These are phyloP conservation scores for Theileria luwenshuni DNA, from an alignment of 169 alveolate species.

Conservation along the genomic window DNA sequence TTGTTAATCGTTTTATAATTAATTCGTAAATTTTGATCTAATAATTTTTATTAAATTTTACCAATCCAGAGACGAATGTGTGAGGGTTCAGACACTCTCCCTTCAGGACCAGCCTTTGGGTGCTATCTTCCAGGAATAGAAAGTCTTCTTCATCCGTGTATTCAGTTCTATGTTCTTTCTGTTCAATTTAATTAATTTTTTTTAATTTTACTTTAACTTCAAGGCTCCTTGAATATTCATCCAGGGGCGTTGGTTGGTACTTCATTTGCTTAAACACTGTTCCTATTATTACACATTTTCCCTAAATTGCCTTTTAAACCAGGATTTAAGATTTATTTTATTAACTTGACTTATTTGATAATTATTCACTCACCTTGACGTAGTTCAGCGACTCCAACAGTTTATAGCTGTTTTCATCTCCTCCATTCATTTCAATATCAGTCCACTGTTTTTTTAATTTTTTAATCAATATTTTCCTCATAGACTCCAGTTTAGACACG, in stretches of 20 bases:
- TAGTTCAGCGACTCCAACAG: conserved; percentile 46
- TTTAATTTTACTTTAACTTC: conserved; percentile 25
- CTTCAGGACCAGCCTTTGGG: conserved; percentile 37
- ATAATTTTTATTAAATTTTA: conserved; percentile 11
- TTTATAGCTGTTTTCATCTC: conserved; percentile 25
- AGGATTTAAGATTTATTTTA: no score
- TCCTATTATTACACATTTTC: conserved; percentile 55
- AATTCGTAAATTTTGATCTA: no score
- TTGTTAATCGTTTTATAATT: neutral
- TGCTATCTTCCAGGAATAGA: conserved; percentile 56
- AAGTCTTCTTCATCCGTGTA: conserved; percentile 58
- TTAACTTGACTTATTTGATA: no score
- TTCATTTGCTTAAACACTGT: conserved; percentile 67
- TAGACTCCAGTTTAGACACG: conserved; percentile 43
- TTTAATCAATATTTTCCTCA: conserved; percentile 37
- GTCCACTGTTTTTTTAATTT: conserved; percentile 42
- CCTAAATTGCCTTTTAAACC: conserved; percentile 27
- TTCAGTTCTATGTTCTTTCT: conserved; percentile 37
- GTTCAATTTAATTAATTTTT: neutral
- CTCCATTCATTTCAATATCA: neutral
- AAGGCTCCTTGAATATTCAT: conserved; percentile 47
- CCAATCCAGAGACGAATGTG: conserved; percentile 60
- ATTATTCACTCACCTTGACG: conserved; percentile 55
- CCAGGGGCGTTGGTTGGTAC: conserved; percentile 66
- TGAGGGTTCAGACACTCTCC: conserved; percentile 59